A percentile compares a stretch with the other conserved stretches of the same genome.
phyloP scores from a whole-genome alignment of 257 asterid species.

The Jacaranda mimosifolia region DNA sequence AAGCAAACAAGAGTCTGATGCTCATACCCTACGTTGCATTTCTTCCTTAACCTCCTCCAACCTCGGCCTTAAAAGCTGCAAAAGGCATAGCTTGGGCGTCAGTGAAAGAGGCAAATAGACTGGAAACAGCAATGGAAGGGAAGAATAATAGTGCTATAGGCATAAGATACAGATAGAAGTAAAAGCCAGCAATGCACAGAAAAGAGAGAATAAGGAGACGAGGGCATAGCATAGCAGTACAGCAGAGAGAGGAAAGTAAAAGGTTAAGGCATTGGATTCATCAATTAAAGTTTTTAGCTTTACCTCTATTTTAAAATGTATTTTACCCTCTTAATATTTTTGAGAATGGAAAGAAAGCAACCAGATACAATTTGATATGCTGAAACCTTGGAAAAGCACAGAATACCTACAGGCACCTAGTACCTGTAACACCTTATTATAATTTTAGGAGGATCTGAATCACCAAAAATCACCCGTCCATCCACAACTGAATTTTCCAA shows the following conservation, averaged over 20 bases:
- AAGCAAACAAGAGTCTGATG: constrained; percentile 33
- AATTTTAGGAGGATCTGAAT: neutral
- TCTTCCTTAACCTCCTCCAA: constrained; percentile 80
- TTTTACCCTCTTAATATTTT: neutral
- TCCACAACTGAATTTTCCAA: neutral
- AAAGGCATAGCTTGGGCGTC: constrained; percentile 30
- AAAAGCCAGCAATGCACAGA: neutral
- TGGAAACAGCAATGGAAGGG: constrained; percentile 18
- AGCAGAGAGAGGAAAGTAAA: neutral
- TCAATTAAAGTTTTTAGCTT: neutral
- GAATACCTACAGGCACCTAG: neutral
- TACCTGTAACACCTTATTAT: neutral
- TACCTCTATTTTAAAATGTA: no score
- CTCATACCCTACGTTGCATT: constrained; percentile 69
- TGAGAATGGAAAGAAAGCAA: neutral
- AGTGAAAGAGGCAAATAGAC: constrained; percentile 14
- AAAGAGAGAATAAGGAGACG: neutral
- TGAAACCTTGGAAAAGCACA: neutral
- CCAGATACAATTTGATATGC: neutral
- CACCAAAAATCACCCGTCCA: constrained; percentile 2
- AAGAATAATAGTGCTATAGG: neutral
- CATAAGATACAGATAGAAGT: neutral
- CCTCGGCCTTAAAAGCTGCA: constrained; percentile 83
- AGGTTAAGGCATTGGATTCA: neutral
- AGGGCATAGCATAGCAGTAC: neutral